Evolutionary conservation across 1,284 basidiomycete genomes (phyloP).

Genomic region (Ceratobasidium sp.): DNA sequence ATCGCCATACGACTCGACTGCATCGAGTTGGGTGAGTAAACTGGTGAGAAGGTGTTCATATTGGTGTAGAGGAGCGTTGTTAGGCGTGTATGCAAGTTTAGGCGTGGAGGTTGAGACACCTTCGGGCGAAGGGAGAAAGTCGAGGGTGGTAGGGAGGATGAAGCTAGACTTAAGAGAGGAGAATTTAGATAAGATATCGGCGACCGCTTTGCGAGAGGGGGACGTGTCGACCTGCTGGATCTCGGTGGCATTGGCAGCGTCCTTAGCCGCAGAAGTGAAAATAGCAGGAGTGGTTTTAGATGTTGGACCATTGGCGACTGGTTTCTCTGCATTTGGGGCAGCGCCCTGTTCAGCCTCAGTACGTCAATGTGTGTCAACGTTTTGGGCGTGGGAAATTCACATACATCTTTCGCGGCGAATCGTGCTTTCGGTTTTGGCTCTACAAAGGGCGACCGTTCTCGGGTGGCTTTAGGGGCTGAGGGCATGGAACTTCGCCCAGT

Average conservation of each 20-base stretch:
- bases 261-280: too few species aligned
- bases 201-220: slow-evolving; percentile 4
- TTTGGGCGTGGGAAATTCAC: neutral
- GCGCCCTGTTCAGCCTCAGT: neutral
- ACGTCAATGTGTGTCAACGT: neutral
- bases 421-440: too few species aligned
- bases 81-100: slow-evolving; percentile 61
- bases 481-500: neutral
- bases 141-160: slow-evolving; percentile 44
- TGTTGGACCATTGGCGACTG: neutral
- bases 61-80: slow-evolving; percentile 66
- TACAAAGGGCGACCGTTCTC: neutral
- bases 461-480: neutral
- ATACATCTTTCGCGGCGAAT: neutral
- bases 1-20: slow-evolving; percentile 72
- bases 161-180: slow-evolving; percentile 41
- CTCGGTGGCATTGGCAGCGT: too few species aligned
- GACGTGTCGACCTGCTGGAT: too few species aligned
- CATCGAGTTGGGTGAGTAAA: slow-evolving; percentile 72
- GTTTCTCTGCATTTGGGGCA: slow-evolving; percentile 4
- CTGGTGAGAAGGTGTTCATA: slow-evolving; percentile 70
- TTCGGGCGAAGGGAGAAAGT: too few species aligned
- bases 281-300: neutral
- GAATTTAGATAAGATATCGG: slow-evolving; percentile 36
- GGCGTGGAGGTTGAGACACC: too few species aligned